Conservation (phyloP, 345 rosid species). For the Carallia pectinifolia region DNA sequence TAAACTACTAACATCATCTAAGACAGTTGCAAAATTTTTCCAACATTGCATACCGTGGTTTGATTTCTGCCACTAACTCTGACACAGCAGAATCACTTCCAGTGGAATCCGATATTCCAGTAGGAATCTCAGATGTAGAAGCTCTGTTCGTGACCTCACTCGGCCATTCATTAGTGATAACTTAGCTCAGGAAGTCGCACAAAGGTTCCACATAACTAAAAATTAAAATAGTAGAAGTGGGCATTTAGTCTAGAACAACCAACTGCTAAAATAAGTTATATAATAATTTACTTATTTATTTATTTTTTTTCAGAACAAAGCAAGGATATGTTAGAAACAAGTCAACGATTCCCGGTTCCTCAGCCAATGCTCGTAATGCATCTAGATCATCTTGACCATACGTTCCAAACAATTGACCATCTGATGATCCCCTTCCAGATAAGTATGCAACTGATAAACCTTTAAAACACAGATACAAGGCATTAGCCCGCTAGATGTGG, state of each 20-base stretch:
- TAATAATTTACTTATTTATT: not conserved
- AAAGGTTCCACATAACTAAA: not conserved
- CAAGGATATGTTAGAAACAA: constrained; percentile 89
- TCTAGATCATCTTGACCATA: constrained; percentile 86
- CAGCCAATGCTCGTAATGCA: constrained; percentile 86
- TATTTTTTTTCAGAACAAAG: not conserved
- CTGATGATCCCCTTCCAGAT: constrained; percentile 67
- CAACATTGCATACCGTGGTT: constrained; percentile 68
- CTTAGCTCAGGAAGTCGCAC: constrained; percentile 47
- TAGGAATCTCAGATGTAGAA: constrained; percentile 49
- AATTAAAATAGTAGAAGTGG: not conserved
- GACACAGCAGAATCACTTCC: constrained; percentile 56
- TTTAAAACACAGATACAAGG: constrained; percentile 9
- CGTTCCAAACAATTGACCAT: constrained; percentile 60
- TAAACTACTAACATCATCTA: not conserved
- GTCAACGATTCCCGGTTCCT: constrained; percentile 78
- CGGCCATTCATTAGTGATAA: constrained; percentile 91
- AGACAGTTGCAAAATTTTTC: constrained; percentile 2
- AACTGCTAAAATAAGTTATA: constrained; percentile 1
- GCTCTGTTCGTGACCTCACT: constrained; percentile 63
- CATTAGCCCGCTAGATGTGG: too few species aligned
- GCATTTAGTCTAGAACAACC: not conserved
- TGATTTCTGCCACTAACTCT: constrained; percentile 77
- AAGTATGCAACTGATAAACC: constrained; percentile 80
- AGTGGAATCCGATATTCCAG: constrained; percentile 48